Base-by-base conservation (phyloP, 495 filamentous ascomycete species). In the Tuber aestivum region DNA sequence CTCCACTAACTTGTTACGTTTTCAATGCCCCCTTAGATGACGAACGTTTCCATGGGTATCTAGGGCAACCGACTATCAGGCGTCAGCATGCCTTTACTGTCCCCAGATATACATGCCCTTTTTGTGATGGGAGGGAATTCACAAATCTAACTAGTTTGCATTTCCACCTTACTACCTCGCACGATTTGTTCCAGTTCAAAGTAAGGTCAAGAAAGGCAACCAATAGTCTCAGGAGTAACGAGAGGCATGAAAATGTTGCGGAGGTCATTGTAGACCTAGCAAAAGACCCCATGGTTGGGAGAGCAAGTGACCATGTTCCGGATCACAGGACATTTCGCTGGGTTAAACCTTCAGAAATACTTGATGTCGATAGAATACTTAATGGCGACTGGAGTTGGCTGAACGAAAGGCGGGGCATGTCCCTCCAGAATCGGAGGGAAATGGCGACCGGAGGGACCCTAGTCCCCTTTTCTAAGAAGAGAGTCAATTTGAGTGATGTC, bases 351-450 rank as follows among this genome's bases (percentile, higher is more conserved):
- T n/a, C 73, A 27, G 77, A 70, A 73, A 74, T 71, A 61, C 78
- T 78, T 68, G 72, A 82, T 77, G 41, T 81, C 72, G 21, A 70
- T 41, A 71, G 50, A 68, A 69, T 83, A 42, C 69, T 83, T 41
- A 76, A 77, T 70, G 81, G 81, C 10, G 76, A 81, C 48, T 83
- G 81, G 81, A 76, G 74, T 45, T 83, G 81, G 81, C 61, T 81
- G 27, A 83, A 81, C 68, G 81, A 83, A 37, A 83, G 80, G 56
- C 80, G 72, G 38, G 61, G 70, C 41, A 71, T 74, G 18, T 65
- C 72, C 37, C 37, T 72, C 5, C 75, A 80, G 41, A 73, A 77
- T 50, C 77, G 77, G 41, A 72, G 56, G 37, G 75, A 80, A 37
- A 50, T 65, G 41, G 61, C 65, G 45, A 70, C 56, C 23, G 42